Conservation (phyloP, 495 filamentous ascomycete species). For the Chaetomium fimeti region DNA sequence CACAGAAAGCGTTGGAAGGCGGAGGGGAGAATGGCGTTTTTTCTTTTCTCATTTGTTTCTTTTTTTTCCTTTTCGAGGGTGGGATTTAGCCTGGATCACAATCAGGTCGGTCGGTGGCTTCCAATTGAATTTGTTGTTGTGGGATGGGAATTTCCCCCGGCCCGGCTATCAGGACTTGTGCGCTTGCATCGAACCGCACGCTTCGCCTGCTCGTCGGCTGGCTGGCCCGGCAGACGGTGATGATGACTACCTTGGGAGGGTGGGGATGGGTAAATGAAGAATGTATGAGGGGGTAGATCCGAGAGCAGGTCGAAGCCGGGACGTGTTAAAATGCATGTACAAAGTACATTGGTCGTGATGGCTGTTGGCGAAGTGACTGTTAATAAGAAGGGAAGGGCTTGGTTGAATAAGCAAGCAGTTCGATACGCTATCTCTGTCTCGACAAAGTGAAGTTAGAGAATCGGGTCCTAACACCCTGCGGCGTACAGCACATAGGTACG, state of each 20-base stretch:
- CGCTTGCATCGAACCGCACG: background rate
- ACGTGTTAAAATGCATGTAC: conserved; percentile 3
- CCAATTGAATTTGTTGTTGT: background rate
- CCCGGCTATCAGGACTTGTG: background rate
- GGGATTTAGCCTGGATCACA: background rate
- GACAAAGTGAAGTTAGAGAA: no score
- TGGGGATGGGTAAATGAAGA: background rate
- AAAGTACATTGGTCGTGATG: background rate
- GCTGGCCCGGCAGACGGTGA: conserved; percentile 1
- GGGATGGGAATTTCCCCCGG: background rate
- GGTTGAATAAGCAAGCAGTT: background rate
- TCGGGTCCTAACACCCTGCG: no score
- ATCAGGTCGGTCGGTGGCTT: background rate
- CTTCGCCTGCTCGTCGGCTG: conserved; percentile 2
- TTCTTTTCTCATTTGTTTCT: background rate
- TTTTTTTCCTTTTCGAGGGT: conserved; percentile 4
- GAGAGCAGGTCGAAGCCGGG: background rate
- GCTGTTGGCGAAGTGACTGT: background rate
- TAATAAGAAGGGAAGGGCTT: background rate
- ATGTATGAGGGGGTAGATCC: background rate
- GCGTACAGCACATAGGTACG: no score
- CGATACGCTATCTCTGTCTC: background rate
- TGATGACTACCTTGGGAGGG: background rate
- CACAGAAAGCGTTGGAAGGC: background rate
- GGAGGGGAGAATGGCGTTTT: conserved; percentile 9